Evolutionary conservation across 2,329 filamentous ascomycete genomes (phyloP), one percentile per base, ranked within the genome.

Genomic region (Penicillium glabrum): DNA sequence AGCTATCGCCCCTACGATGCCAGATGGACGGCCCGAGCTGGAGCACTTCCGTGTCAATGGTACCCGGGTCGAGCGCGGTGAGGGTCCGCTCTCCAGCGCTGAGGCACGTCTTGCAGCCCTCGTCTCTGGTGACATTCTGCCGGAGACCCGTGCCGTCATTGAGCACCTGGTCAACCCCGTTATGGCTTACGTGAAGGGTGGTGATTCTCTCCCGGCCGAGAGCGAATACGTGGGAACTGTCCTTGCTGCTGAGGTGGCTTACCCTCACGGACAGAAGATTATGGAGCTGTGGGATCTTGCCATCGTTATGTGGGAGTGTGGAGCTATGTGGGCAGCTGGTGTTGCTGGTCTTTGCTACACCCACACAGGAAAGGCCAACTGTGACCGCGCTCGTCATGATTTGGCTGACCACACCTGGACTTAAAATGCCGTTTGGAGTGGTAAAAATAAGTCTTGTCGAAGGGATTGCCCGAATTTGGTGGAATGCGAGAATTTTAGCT

Each of bases 301-400:
- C n/a, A 60, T 60, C 23, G 29, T 60, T 13, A 60, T 60, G 55
- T 60, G 58, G 56, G 58, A 60, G 43, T 56, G 55, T 23, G 58
- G 58, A 1, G 52, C 56, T 11, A 56, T 60, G 45, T 58, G 58
- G 58, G 44, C 31, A 8, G 52, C 58, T 58, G 58, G 55, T 26
- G 46, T 60, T 5, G 58, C 58, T 23, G 56, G 55, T 41, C 55
- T 60, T 51, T 58, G 58, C 55, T 60, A 58, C 37, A 53, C 52
- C 27, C 58, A 60, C 24, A 48, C 46, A 13, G 58, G 58, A 45
- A 60, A 58, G 33, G 39, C 46, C 3, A 60, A 60, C 52, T 59
- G 52, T 26, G 58, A 60, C 27, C 49, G 58, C 1, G 58, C 58
- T 51, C 49, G 58, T 19, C 53, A 61, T 21, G 59, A 58, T 33